These are phyloP conservation scores for Fraxinus albicans DNA, from an alignment of 305 asterid species.

Conservation along the genomic window DNA sequence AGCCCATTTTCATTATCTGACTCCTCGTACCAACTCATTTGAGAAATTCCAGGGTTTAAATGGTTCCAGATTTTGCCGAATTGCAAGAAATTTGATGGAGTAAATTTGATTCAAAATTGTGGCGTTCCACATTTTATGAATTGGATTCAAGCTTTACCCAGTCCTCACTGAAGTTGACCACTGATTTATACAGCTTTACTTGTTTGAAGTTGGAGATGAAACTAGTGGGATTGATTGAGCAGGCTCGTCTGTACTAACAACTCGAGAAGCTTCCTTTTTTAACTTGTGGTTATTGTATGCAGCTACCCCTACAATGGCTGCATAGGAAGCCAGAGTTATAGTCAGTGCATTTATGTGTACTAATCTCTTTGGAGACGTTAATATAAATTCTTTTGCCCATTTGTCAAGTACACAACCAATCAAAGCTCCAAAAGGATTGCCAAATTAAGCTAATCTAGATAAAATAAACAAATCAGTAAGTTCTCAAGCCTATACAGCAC, in stretches of 20 bases:
- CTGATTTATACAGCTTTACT: background rate
- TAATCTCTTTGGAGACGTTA: background rate
- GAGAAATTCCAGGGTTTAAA: background rate
- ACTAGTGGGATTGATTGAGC: constrained; percentile 28
- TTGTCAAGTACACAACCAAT: background rate
- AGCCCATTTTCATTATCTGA: background rate
- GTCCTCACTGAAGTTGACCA: background rate
- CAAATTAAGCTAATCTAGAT: background rate
- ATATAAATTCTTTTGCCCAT: background rate
- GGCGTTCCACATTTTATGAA: background rate
- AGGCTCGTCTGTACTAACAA: constrained; percentile 24
- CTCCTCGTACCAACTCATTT: background rate
- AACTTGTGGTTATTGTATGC: constrained; percentile 90
- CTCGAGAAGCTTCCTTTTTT: constrained; percentile 64
- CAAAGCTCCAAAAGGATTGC: background rate
- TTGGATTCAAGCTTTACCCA: background rate
- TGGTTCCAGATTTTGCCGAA: background rate
- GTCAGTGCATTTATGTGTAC: background rate
- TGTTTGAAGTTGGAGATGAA: constrained; percentile 26
- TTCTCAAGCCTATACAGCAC: background rate
- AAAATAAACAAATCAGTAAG: background rate
- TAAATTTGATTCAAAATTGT: background rate
- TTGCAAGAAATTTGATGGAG: background rate
- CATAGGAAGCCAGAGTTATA: constrained; percentile 20
- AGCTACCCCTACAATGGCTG: constrained; percentile 95